phyloP scores from a whole-genome alignment of 2,329 filamentous ascomycete genomes.

The Trichoderma atrobrunneum region DNA sequence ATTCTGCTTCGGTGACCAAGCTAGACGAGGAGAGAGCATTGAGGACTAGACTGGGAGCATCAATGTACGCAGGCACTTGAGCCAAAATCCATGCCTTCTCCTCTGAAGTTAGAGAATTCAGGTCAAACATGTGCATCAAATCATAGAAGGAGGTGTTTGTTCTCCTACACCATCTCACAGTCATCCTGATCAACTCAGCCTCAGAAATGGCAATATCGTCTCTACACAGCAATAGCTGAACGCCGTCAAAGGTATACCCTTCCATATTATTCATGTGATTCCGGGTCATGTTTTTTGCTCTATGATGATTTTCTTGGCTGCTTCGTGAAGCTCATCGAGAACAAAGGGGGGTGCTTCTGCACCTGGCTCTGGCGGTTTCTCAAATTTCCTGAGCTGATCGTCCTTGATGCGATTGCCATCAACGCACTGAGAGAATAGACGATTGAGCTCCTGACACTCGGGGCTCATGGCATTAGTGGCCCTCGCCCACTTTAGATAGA shows the following conservation, averaged over 20 bases:
- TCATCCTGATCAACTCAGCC: constrained; percentile 37
- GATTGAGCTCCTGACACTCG: constrained; percentile 41
- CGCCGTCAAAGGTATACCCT: constrained; percentile 27
- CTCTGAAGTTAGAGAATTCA: constrained; percentile 32
- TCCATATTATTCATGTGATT: constrained; percentile 18
- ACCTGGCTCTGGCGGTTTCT: constrained; percentile 29
- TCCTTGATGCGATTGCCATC: constrained; percentile 41
- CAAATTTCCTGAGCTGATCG: constrained; percentile 30
- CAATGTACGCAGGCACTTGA: constrained; percentile 30
- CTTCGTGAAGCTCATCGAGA: constrained; percentile 37
- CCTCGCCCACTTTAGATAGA: constrained; percentile 42
- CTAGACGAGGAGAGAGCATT: constrained; percentile 38
- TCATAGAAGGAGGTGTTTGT: constrained; percentile 28
- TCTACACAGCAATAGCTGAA: constrained; percentile 34
- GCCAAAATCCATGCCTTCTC: constrained; percentile 38
- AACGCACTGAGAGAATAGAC: constrained; percentile 41
- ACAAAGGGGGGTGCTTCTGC: constrained; percentile 31
- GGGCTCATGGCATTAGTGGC: constrained; percentile 35
- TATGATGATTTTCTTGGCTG: constrained; percentile 24
- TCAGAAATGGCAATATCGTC: constrained; percentile 38
- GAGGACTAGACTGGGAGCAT: constrained; percentile 30
- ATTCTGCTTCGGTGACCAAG: constrained; percentile 31
- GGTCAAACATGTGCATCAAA: constrained; percentile 32
- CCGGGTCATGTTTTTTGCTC: background rate
- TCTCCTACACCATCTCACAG: constrained; percentile 34